phyloP scores from a whole-genome alignment of 768 basidiomycete species.

The Naematelia aurantialba region DNA sequence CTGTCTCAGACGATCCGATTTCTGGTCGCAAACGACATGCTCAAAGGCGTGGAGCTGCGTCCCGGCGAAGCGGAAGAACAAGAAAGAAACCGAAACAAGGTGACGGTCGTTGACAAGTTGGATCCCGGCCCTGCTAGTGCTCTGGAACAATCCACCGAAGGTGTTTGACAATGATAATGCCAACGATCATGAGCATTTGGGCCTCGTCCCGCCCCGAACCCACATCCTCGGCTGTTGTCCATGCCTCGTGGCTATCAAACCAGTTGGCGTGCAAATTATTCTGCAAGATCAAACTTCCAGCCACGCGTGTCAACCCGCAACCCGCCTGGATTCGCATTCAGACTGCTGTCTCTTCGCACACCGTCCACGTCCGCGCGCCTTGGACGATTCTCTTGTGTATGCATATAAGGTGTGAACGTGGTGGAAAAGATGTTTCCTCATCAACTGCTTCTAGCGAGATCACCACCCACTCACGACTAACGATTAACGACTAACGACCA shows the following conservation, averaged over 20 bases:
- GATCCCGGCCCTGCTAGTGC: background rate
- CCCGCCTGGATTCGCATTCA: background rate
- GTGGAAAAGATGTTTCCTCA: background rate
- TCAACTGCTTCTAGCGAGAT: background rate
- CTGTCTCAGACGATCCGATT: constrained; percentile 89
- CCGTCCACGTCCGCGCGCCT: no score
- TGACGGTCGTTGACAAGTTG: constrained; percentile 12
- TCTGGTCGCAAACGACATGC: constrained; percentile 82
- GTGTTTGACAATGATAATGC: background rate
- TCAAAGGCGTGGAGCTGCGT: constrained; percentile 70
- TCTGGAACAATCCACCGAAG: background rate
- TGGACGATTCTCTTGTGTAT: background rate
- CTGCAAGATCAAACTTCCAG: constrained; percentile 1
- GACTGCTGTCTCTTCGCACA: background rate
- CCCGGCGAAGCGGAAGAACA: constrained; percentile 66
- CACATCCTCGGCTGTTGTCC: no score
- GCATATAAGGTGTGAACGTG: background rate
- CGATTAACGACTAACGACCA: constrained; percentile 2
- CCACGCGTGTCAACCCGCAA: no score
- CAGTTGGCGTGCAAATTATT: background rate
- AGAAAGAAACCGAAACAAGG: constrained; percentile 26
- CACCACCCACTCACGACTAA: background rate
- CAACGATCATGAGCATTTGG: no score
- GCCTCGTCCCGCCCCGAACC: no score
- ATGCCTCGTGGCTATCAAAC: background rate